phyloP scores from a whole-genome alignment of 805 yeast genomes.

The Jamesozyma rosinii region DNA sequence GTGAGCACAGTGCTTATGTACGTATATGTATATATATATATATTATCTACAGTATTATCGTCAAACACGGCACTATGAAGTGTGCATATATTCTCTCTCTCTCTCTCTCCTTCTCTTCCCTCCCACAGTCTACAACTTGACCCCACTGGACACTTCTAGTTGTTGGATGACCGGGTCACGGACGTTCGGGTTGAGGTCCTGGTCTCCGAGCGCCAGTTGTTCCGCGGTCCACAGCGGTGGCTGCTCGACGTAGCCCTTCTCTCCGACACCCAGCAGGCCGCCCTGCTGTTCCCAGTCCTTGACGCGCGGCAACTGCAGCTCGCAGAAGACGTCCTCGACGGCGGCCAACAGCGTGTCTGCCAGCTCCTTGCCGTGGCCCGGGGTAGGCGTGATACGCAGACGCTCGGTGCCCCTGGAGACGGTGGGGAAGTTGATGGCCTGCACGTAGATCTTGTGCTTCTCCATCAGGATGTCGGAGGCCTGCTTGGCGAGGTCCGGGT shows the following conservation, averaged over 20 bases:
- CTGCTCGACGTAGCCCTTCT: slow-evolving; percentile 35
- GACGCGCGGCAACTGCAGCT: slow-evolving; percentile 64
- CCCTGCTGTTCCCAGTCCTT: slow-evolving; percentile 71
- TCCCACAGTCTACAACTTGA: slow-evolving; percentile 7
- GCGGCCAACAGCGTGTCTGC: slow-evolving; percentile 71
- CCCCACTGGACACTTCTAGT: slow-evolving; percentile 65
- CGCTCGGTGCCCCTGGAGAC: slow-evolving; percentile 94
- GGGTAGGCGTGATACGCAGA: slow-evolving; percentile 96
- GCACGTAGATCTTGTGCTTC: slow-evolving; percentile 84
- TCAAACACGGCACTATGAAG: too few species aligned
- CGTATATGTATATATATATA: neutral
- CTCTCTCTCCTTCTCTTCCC: neutral
- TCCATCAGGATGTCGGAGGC: slow-evolving; percentile 86
- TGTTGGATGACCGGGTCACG: slow-evolving; percentile 52
- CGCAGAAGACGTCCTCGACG: slow-evolving; percentile 69
- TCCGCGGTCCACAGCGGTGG: slow-evolving; percentile 82
- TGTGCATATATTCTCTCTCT: neutral
- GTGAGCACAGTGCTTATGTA: neutral
- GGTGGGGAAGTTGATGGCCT: slow-evolving; percentile 97
- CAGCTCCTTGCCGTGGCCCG: slow-evolving; percentile 78
- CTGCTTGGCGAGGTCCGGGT: slow-evolving; percentile 81
- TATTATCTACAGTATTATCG: neutral
- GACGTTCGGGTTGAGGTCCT: slow-evolving; percentile 59
- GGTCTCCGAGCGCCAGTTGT: slow-evolving; percentile 56
- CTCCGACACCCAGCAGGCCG: slow-evolving; percentile 89